Percentiles rank a stretch among this genome's conserved stretches.
Evolutionary conservation across 352 stramenopile species (phyloP).

Genomic region (Globisporangium nodosum): DNA sequence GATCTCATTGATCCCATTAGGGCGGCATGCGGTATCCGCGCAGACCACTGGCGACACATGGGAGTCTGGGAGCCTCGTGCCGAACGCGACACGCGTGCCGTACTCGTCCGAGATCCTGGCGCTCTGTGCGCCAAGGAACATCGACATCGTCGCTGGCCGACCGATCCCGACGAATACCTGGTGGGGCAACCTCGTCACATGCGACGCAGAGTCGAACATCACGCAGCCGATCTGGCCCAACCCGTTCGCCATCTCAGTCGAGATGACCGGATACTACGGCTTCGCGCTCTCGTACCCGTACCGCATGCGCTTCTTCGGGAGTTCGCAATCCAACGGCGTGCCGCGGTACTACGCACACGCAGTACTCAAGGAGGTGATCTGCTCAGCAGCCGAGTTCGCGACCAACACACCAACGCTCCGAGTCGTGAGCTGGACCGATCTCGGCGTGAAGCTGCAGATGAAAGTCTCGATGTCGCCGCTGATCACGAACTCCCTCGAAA

Average conservation of each 20-base stretch:
- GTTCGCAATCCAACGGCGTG: slow-evolving; percentile 23
- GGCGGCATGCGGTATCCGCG: background rate
- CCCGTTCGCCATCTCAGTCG: slow-evolving; percentile 53
- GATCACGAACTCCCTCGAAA: slow-evolving; percentile 28
- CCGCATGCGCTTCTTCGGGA: slow-evolving; percentile 60
- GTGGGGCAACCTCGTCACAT: slow-evolving; percentile 82
- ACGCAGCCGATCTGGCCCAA: slow-evolving; percentile 63
- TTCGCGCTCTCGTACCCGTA: slow-evolving; percentile 63
- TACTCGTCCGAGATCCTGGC: slow-evolving; percentile 28
- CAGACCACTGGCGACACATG: slow-evolving; percentile 27
- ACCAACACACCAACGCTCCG: slow-evolving; percentile 33
- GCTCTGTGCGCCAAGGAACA: slow-evolving; percentile 53
- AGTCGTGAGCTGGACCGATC: slow-evolving; percentile 58
- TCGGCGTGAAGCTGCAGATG: slow-evolving; percentile 54
- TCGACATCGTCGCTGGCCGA: slow-evolving; percentile 31
- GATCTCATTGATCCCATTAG: background rate
- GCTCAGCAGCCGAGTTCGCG: slow-evolving; percentile 54
- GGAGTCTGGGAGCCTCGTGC: slow-evolving; percentile 33
- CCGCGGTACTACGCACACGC: slow-evolving; percentile 58
- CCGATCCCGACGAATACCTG: slow-evolving; percentile 74
- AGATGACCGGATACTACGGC: slow-evolving; percentile 32
- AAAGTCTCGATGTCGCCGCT: slow-evolving; percentile 6
- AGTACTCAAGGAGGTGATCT: slow-evolving; percentile 51
- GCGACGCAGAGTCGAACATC: slow-evolving; percentile 37
- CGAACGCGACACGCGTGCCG: slow-evolving; percentile 26